Evolutionary conservation across 148 eudicot species (phyloP).

Genomic region (Rhododendron williamsianum): DNA sequence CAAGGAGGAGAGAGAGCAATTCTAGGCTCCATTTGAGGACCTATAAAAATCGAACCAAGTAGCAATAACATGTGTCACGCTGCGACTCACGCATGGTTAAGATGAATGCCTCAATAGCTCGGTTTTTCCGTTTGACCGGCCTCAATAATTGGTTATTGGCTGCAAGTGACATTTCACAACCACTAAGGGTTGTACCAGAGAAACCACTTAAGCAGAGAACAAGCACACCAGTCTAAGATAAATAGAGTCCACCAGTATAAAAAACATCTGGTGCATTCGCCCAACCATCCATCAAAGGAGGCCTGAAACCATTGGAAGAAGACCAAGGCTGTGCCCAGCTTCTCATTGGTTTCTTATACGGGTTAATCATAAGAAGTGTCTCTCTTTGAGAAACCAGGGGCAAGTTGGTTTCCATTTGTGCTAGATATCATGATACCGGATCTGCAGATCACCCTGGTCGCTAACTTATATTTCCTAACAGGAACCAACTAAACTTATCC

Average conservation of each 20-base stretch:
- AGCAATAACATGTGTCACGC: too few relatives aligned
- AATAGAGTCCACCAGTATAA: neutral
- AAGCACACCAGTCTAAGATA: neutral
- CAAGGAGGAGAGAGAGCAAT: neutral
- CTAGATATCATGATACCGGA: neutral
- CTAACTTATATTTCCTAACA: neutral
- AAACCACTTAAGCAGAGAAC: neutral
- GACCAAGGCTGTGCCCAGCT: conserved; percentile 4
- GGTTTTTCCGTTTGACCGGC: neutral
- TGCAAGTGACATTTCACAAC: neutral
- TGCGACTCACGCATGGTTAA: neutral
- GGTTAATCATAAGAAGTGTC: neutral
- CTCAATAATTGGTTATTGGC: neutral
- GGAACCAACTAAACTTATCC: neutral
- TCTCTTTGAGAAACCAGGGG: neutral
- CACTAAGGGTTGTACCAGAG: neutral
- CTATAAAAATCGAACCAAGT: neutral
- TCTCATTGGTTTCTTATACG: neutral
- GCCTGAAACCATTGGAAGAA: neutral
- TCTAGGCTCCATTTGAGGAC: too few relatives aligned
- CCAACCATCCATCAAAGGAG: neutral
- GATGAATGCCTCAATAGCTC: neutral
- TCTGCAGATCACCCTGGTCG: neutral
- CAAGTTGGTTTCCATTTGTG: neutral
- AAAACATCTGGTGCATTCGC: neutral